Conservation (phyloP, 169 alveolate genomes). For the Cryptosporidium felis region DNA sequence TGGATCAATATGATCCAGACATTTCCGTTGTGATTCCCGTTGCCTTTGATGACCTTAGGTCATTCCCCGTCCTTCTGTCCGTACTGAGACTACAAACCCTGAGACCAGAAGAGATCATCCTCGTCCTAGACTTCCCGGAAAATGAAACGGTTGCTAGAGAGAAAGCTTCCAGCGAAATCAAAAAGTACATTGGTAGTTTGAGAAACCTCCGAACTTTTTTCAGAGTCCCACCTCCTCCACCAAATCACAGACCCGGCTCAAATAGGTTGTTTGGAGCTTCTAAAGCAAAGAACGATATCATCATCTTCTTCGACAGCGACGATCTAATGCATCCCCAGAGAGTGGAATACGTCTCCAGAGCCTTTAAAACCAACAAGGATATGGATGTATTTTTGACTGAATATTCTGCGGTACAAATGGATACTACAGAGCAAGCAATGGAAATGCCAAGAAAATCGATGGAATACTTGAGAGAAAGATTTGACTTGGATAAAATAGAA, state of each 20-base stretch:
- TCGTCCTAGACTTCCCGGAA: slow-evolving; percentile 54
- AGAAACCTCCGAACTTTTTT: slow-evolving; percentile 37
- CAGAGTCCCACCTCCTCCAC: slow-evolving; percentile 65
- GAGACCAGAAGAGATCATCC: slow-evolving; percentile 59
- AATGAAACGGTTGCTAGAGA: neutral
- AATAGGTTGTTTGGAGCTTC: slow-evolving; percentile 63
- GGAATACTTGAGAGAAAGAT: neutral
- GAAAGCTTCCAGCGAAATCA: neutral
- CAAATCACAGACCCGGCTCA: slow-evolving; percentile 52
- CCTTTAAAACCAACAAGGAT: slow-evolving; percentile 20
- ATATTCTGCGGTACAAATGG: slow-evolving; percentile 40
- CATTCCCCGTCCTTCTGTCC: slow-evolving; percentile 47
- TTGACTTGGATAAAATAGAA: slow-evolving; percentile 36
- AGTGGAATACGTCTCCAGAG: slow-evolving; percentile 58
- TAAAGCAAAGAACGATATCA: slow-evolving; percentile 32
- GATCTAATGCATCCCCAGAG: slow-evolving; percentile 68
- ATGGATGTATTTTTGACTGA: slow-evolving; percentile 62
- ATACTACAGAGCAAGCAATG: slow-evolving; percentile 17
- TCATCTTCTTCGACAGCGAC: slow-evolving; percentile 62
- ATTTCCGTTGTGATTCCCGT: slow-evolving; percentile 62
- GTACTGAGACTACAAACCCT: slow-evolving; percentile 48
- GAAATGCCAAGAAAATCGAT: slow-evolving; percentile 57
- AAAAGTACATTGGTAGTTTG: slow-evolving; percentile 17
- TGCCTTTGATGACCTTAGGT: slow-evolving; percentile 52
- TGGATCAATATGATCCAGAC: slow-evolving; percentile 36